Base-by-base conservation (phyloP, 1,284 basidiomycete species). In the Microbotryomycetes sp. region DNA sequence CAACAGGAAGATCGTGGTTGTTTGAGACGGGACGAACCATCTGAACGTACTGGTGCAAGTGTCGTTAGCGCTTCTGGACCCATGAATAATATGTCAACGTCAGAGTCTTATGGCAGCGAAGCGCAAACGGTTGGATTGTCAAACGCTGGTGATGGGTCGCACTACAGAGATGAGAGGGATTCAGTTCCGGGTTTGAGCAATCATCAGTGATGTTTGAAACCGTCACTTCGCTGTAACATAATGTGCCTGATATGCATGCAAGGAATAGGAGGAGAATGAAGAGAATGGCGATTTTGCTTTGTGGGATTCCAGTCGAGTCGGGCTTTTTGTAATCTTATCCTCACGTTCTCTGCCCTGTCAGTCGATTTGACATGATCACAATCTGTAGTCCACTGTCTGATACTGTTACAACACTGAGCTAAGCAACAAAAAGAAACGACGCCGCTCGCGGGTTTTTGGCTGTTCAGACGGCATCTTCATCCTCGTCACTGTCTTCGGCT, bases 51-150 rank as follows among this genome's bases (percentile, higher is more conserved):
- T 19, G 36, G 49, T 6, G 49, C 58, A 16, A 59, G 25, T 2
- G 46, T 51, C 48, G 61, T 64, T 3, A 60, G 57, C 3, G 63
- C 60, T 19, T 59, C 58, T 45, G 49, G n/a, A 26, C 50, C 58
- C 28, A 59, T 59, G 58, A 50, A 60, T 23, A 62, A 66, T 32
- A 62, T 63, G 12, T 29, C 29, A 16, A 47, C 28, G 14, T 58
- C 56, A 7, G 61, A 58, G 16, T 60, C 12, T 42, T 9, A 60
- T 12, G 61, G 61, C 45, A 61, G 63, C 45, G 19, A 53, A 7
- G 29, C 45, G 9, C 59, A 59, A 29, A 64, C 58, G 3, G 62
- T 68, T 15, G 66, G 66, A 1, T 28, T 68, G n/a, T 14, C 1
- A 67, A 42, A 42, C 19, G 36, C 36, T 42, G 36, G 36, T 19